These are phyloP conservation scores for Syzygium jambos DNA, from an alignment of 345 rosid species.

Conservation along the genomic window DNA sequence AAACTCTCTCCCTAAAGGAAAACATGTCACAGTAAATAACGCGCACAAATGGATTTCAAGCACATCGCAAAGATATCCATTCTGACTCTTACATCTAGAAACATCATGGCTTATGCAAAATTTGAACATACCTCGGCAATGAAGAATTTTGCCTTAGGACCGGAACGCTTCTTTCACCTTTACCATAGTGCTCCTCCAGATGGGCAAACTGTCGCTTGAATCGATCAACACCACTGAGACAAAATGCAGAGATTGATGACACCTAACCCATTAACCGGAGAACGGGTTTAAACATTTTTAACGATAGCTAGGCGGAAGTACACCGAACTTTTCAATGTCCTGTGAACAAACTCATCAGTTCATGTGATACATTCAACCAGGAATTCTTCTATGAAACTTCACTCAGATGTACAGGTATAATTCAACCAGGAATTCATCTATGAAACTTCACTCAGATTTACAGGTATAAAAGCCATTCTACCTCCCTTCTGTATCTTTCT, in stretches of 20 bases:
- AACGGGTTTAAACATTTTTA: not conserved
- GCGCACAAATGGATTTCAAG: not conserved
- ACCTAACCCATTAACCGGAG: not conserved
- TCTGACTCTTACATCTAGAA: not conserved
- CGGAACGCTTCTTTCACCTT: conserved; percentile 74
- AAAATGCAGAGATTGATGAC: not conserved
- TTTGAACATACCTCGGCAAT: conserved; percentile 63
- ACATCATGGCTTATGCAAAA: not conserved
- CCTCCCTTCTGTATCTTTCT: not conserved
- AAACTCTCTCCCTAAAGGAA: conserved; percentile 70
- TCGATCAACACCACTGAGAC: conserved; percentile 88
- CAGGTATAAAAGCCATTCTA: not conserved
- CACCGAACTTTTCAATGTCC: not conserved
- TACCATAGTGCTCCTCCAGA: conserved; percentile 81
- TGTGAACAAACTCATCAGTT: not conserved
- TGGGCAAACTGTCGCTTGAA: conserved; percentile 99
- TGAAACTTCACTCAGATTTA: not conserved
- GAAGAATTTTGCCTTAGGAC: conserved; percentile 90
- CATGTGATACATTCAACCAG: not conserved
- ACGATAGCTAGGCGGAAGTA: not conserved
- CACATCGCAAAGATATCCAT: not conserved
- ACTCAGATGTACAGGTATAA: not conserved
- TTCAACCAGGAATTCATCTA: not conserved
- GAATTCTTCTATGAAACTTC: not conserved
- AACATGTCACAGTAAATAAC: not conserved